Evolutionary conservation across 495 filamentous ascomycete species (phyloP), one percentile per base, ranked within the genome.

Genomic region (Penicillium roqueforti): DNA sequence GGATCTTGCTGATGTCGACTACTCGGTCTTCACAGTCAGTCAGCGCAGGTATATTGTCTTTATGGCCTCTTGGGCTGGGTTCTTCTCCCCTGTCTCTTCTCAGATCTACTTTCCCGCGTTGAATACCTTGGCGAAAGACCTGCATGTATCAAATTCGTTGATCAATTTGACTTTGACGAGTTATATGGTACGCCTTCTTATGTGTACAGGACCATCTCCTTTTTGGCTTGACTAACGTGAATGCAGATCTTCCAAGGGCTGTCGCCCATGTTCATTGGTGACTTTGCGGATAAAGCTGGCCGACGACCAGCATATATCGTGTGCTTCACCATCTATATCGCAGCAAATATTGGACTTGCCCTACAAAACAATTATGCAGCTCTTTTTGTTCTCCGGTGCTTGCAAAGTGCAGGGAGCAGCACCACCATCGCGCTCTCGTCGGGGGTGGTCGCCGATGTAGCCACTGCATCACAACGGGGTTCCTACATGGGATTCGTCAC

Each of bases 71-170:
- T 75, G 77, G 47, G 81, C 81, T 10, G 79, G 81, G 34, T 86
- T 89, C 58, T 81, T 88, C 63, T 87, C 84, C 0, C 86, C 87
- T 1, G 76, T 89, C 23, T 86, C 85, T 0, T 83, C 85, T 19
- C 85, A 84, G 59, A 89, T 88, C 37, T 91, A 91, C 65, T 88
- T 88, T 48, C 87, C 87, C 1, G 86, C 85, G 3, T 69, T 92
- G 36, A 82, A 80, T 47, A 65, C 80, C n/a, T 59, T 89, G 9
- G 70, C 85, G 1, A 48, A 54, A 3, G 80, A 87, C 45, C 72
- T 89, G 8, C 58, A 78, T 39, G 83, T 88, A 0, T 80, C 83
- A 0, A 69, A 76, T 37, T 73, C 69, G 3, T 69, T 85, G 53
- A 86, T 89, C 69, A 90, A 89, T 59, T 61, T 92, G 55, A 86